Evolutionary conservation across 2,329 filamentous ascomycete species (phyloP).

Genomic region (Chaetomium olivaceum): DNA sequence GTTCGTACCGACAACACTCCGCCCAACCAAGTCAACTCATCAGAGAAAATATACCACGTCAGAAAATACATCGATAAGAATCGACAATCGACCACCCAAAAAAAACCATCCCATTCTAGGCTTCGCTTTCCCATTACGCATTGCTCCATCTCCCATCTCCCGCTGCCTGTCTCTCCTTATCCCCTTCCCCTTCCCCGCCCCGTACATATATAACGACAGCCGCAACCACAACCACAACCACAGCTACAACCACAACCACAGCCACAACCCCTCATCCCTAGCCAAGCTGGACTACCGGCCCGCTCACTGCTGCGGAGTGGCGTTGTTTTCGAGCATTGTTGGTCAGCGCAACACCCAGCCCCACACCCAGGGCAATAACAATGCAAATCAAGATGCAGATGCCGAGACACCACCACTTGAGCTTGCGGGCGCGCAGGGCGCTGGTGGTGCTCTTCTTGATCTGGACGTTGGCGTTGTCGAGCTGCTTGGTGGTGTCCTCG

Average conservation of each 20-base stretch:
- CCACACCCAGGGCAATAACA: constrained; percentile 56
- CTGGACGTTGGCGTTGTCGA: constrained; percentile 68
- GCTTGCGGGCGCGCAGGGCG: constrained; percentile 66
- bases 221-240: too few species aligned
- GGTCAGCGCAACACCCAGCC: constrained; percentile 50
- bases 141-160: too few species aligned
- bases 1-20: not conserved
- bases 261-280: too few species aligned
- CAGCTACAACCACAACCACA: too few species aligned
- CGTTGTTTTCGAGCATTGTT: constrained; percentile 1
- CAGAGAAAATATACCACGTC: not conserved
- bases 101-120: too few species aligned
- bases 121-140: too few species aligned
- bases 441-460: constrained; percentile 68
- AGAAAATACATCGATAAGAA: not conserved
- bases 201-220: too few species aligned
- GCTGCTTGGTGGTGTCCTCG: constrained; percentile 63
- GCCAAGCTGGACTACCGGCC: not conserved
- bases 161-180: too few species aligned
- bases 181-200: too few species aligned
- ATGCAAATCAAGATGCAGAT: constrained; percentile 61
- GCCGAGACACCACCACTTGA: constrained; percentile 79
- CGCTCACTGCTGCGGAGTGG: not conserved
- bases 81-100: too few species aligned
- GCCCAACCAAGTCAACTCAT: not conserved